Percentiles rank a stretch among this genome's conserved stretches.
These are phyloP conservation scores for Schizonepeta tenuifolia DNA, from an alignment of 257 asterid genomes.

Conservation along the genomic window DNA sequence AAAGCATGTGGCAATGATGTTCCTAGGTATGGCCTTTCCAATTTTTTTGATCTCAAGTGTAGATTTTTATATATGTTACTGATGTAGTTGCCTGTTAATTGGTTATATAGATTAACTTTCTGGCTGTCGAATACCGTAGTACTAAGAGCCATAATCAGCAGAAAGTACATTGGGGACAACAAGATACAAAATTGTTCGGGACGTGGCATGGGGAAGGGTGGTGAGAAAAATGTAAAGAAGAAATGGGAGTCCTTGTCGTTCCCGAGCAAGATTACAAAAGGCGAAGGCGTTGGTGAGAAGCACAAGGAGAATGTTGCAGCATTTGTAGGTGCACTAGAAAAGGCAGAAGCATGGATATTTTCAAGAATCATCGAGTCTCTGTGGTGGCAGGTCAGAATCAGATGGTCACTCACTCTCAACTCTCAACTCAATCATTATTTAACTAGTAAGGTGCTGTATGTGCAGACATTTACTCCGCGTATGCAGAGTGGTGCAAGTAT, in stretches of 20 bases:
- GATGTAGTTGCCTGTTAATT: constrained; percentile 13
- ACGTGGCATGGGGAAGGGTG: background rate
- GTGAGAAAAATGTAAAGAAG: constrained; percentile 20
- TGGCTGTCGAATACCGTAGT: constrained; percentile 80
- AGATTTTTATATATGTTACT: background rate
- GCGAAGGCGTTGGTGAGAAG: constrained; percentile 44
- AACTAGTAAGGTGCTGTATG: background rate
- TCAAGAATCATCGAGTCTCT: constrained; percentile 75
- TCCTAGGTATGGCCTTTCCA: constrained; percentile 58
- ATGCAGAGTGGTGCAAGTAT: constrained; percentile 72
- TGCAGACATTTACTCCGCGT: constrained; percentile 80
- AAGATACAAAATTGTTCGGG: constrained; percentile 35
- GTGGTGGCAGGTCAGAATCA: constrained; percentile 73
- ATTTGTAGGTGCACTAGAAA: constrained; percentile 64
- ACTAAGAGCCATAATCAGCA: constrained; percentile 64
- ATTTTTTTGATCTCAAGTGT: too few relatives aligned
- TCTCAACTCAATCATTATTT: too few relatives aligned
- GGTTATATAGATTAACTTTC: constrained; percentile 68
- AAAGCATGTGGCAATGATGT: constrained; percentile 91
- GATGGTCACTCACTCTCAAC: too few relatives aligned
- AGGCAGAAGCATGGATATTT: constrained; percentile 78
- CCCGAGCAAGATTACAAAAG: background rate
- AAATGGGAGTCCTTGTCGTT: constrained; percentile 42
- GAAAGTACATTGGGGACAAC: constrained; percentile 46
- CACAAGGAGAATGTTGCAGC: constrained; percentile 58